Evolutionary conservation across 2,329 filamentous ascomycete species (phyloP).

Genomic region (Geoglossum cookeanum): DNA sequence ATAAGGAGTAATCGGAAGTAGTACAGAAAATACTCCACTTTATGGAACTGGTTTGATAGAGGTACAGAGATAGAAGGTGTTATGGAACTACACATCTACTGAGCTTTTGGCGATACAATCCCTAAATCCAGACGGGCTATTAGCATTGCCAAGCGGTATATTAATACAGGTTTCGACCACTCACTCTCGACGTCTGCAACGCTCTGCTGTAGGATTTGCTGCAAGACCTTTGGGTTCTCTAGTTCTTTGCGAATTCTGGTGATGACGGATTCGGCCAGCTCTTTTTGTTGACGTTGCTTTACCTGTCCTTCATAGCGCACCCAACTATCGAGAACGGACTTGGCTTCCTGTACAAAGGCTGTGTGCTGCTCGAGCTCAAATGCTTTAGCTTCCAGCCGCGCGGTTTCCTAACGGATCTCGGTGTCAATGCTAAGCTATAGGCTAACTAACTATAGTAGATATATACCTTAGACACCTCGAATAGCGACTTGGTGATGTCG

Average conservation of each 20-base stretch:
- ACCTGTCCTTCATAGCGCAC: constrained; percentile 97
- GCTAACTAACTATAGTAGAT: neutral
- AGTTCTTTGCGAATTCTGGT: constrained; percentile 98
- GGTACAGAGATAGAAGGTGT: neutral
- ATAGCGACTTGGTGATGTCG: constrained; percentile 90
- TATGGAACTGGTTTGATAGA: neutral
- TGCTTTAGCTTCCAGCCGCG: constrained; percentile 82
- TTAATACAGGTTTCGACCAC: neutral
- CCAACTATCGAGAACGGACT: constrained; percentile 92
- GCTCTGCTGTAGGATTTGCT: constrained; percentile 96
- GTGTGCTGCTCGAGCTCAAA: constrained; percentile 97
- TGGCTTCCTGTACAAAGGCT: constrained; percentile 78
- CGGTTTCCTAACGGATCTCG: constrained; percentile 57
- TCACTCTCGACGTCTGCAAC: constrained; percentile 89
- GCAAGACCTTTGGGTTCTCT: constrained; percentile 88
- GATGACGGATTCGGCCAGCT: constrained; percentile 83
- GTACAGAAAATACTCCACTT: neutral
- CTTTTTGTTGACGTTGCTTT: constrained; percentile 95
- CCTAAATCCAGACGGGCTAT: constrained; percentile 12
- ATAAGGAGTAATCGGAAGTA: neutral
- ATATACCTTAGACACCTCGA: constrained; percentile 89
- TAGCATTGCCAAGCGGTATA: neutral
- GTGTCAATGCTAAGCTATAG: neutral
- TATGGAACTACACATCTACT: constrained; percentile 16
- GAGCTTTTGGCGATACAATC: constrained; percentile 22